Conservation (phyloP, 441 rosid genomes). For the Raphanus hybrid region DNA sequence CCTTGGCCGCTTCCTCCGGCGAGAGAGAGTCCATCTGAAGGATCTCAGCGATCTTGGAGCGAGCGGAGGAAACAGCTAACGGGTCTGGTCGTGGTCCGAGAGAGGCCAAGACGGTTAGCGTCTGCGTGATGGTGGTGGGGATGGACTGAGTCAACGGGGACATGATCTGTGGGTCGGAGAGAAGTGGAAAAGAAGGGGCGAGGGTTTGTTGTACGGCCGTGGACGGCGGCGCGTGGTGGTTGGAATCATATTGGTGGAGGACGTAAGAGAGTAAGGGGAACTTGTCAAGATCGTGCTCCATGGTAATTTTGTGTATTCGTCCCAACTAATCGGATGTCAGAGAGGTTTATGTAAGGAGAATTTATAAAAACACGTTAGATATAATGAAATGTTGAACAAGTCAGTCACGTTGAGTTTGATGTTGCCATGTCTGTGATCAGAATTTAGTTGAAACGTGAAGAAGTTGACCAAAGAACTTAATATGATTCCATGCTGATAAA, state of each 20-base stretch:
- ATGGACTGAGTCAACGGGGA: constrained; percentile 71
- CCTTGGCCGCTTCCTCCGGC: constrained; percentile 63
- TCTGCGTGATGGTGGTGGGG: constrained; percentile 65
- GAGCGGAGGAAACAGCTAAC: constrained; percentile 73
- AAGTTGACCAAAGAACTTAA: constrained; percentile 9
- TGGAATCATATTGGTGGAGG: constrained; percentile 31
- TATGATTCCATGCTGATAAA: not conserved
- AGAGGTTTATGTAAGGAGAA: constrained; percentile 15
- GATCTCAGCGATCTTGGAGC: constrained; percentile 59
- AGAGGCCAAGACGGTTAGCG: constrained; percentile 67
- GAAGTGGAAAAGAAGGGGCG: constrained; percentile 56
- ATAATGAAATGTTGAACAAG: constrained; percentile 23
- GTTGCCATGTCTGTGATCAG: constrained; percentile 32
- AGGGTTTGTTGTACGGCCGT: constrained; percentile 40
- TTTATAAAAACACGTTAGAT: not conserved
- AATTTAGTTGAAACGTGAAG: not conserved
- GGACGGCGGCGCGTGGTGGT: constrained; percentile 44
- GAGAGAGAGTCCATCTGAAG: constrained; percentile 48
- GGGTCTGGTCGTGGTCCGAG: constrained; percentile 93
- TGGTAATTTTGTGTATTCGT: constrained; percentile 17
- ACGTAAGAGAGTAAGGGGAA: constrained; percentile 43
- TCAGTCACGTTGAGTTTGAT: constrained; percentile 34
- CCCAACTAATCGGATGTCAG: constrained; percentile 1
- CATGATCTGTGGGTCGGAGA: constrained; percentile 61
- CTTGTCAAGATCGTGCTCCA: constrained; percentile 43